phyloP scores from a whole-genome alignment of 1,139 yeast genomes.

The Yamadazyma sp. region DNA sequence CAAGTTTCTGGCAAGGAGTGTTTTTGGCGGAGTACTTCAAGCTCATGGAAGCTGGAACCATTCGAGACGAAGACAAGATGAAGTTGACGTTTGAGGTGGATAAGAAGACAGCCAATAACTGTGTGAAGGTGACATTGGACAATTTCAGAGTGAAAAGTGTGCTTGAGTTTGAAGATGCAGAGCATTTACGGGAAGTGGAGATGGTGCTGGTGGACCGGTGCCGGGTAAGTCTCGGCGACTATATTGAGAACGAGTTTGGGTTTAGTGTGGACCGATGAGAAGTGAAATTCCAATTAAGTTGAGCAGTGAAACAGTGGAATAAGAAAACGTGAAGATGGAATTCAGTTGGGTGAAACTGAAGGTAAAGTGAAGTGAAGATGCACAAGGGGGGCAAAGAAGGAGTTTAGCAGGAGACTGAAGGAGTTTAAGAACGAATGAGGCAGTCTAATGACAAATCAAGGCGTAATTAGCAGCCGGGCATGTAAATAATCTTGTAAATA shows the following conservation, averaged over 20 bases:
- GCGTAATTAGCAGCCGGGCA: too few relatives aligned
- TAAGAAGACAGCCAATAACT: conserved; percentile 17
- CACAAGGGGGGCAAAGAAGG: too few relatives aligned
- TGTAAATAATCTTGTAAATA: too few relatives aligned
- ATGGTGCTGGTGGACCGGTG: neutral
- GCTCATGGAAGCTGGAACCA: conserved; percentile 8
- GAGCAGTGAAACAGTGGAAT: too few relatives aligned
- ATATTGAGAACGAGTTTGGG: conserved; percentile 11
- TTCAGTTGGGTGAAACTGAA: too few relatives aligned
- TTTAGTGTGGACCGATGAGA: too few relatives aligned
- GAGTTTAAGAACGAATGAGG: too few relatives aligned
- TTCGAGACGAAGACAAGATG: conserved; percentile 16
- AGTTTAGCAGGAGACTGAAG: too few relatives aligned
- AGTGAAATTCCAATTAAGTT: too few relatives aligned
- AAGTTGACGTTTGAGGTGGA: conserved; percentile 26
- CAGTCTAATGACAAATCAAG: too few relatives aligned
- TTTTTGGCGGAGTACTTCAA: conserved; percentile 31
- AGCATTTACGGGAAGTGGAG: neutral
- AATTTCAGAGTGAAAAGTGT: conserved; percentile 9
- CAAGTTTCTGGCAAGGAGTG: conserved; percentile 40
- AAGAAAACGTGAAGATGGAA: too few relatives aligned
- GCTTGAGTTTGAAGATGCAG: conserved; percentile 6
- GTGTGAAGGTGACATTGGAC: conserved; percentile 18
- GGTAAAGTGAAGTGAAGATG: too few relatives aligned
- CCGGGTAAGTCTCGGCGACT: conserved; percentile 7